Evolutionary conservation across 2,329 filamentous ascomycete species (phyloP).

Genomic region (Didymella pinodella): DNA sequence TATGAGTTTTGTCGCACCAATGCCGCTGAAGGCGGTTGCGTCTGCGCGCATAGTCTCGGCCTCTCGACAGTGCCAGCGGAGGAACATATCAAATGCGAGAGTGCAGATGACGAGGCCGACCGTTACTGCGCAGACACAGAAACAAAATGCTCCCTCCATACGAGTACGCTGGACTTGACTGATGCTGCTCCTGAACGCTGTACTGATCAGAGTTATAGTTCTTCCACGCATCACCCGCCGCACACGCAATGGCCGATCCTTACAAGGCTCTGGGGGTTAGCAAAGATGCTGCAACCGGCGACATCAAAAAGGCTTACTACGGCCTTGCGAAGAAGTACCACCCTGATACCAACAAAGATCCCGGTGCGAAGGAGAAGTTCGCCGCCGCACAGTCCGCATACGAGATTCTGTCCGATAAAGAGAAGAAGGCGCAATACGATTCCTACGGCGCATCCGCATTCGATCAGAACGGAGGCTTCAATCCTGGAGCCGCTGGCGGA

Average conservation of each 20-base stretch:
- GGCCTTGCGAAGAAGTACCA: constrained; percentile 97
- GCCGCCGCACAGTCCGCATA: constrained; percentile 92
- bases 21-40: constrained; percentile 45
- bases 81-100: constrained; percentile 40
- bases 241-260: constrained; percentile 75
- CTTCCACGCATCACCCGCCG: constrained; percentile 60
- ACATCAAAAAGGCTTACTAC: constrained; percentile 99
- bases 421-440: constrained; percentile 93
- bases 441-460: constrained; percentile 85
- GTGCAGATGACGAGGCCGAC: constrained; percentile 39
- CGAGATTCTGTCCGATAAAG: constrained; percentile 88
- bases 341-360: constrained; percentile 96
- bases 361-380: constrained; percentile 93
- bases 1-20: constrained; percentile 49
- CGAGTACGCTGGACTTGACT: constrained; percentile 34
- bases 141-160: constrained; percentile 37
- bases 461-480: constrained; percentile 74
- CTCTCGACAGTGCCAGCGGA: constrained; percentile 42
- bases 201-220: constrained; percentile 39
- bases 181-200: not conserved
- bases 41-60: constrained; percentile 45
- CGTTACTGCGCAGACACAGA: constrained; percentile 29
- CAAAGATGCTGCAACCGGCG: constrained; percentile 79
- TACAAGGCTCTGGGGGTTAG: constrained; percentile 86
- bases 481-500: constrained; percentile 72